Conservation (phyloP, 1,284 basidiomycete species). For the Irpex sp. region DNA sequence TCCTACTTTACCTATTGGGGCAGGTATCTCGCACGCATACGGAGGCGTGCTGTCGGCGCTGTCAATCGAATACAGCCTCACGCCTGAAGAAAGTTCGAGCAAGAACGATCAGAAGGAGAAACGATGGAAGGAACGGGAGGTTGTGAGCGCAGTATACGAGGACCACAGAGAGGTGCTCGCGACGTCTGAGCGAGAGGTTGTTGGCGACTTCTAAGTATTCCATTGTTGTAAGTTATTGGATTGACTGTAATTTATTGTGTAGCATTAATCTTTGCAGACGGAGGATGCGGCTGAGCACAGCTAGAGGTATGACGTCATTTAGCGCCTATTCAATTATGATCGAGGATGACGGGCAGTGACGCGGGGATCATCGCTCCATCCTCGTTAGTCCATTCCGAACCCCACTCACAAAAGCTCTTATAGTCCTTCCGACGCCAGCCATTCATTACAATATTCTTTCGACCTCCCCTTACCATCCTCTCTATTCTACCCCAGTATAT, state of each 20-base stretch:
- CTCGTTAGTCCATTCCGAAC: background rate
- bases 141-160: conserved; percentile 75
- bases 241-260: background rate
- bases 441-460: background rate
- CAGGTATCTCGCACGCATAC: conserved; percentile 90
- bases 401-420: background rate
- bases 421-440: background rate
- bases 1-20: background rate
- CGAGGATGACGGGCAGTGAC: background rate
- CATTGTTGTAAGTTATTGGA: background rate
- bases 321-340: background rate
- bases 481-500: conserved; percentile 1
- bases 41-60: conserved; percentile 88
- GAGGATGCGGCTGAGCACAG: background rate
- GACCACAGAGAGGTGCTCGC: conserved; percentile 53
- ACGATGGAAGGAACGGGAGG: conserved; percentile 73
- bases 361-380: conserved; percentile 3
- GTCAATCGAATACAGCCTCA: conserved; percentile 78
- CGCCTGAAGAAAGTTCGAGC: conserved; percentile 32
- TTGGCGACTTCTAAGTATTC: conserved; percentile 37
- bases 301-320: background rate
- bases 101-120: conserved; percentile 27
- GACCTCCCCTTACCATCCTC: background rate
- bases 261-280: background rate
- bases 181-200: conserved; percentile 45